These are phyloP conservation scores for Pleurozium schreberi DNA, from an alignment of 225 moss, liverwort and hornwort species.

Conservation along the genomic window DNA sequence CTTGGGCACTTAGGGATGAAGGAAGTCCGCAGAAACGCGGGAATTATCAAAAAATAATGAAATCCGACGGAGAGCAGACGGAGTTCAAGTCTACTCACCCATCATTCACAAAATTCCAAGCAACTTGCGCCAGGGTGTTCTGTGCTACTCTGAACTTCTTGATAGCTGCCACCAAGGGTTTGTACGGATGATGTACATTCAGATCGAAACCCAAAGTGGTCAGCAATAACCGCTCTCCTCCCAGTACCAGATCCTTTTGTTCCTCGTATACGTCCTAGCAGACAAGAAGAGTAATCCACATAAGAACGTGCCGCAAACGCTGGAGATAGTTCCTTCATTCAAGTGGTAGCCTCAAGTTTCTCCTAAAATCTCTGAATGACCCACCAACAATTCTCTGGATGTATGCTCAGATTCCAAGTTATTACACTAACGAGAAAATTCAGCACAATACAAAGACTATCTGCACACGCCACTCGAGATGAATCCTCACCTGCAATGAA, in stretches of 20 bases:
- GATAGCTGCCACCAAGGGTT: conserved; percentile 83
- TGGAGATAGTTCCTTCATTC: neutral
- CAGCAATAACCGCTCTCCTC: conserved; percentile 81
- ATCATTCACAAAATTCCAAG: conserved; percentile 99
- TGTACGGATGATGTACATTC: conserved; percentile 93
- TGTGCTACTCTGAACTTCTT: conserved; percentile 89
- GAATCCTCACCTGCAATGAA: neutral
- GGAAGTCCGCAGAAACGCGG: neutral
- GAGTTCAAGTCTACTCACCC: conserved; percentile 55
- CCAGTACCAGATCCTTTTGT: conserved; percentile 80
- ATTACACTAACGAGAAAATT: neutral
- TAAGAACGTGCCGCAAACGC: neutral
- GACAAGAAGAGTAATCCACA: neutral
- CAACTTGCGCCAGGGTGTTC: conserved; percentile 95
- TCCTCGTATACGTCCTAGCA: conserved; percentile 75
- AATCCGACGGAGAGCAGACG: neutral
- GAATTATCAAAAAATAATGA: neutral
- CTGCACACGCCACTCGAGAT: neutral
- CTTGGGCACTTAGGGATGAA: neutral
- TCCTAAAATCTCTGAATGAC: neutral
- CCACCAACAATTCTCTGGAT: neutral
- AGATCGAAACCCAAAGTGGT: conserved; percentile 87
- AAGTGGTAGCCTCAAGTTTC: neutral
- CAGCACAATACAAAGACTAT: neutral
- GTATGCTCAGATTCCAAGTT: neutral